A percentile compares a stretch with the other conserved stretches of the same genome.
phyloP scores from a whole-genome alignment of 1,139 yeast species.

The Magnusiomyces tetraspermus region DNA sequence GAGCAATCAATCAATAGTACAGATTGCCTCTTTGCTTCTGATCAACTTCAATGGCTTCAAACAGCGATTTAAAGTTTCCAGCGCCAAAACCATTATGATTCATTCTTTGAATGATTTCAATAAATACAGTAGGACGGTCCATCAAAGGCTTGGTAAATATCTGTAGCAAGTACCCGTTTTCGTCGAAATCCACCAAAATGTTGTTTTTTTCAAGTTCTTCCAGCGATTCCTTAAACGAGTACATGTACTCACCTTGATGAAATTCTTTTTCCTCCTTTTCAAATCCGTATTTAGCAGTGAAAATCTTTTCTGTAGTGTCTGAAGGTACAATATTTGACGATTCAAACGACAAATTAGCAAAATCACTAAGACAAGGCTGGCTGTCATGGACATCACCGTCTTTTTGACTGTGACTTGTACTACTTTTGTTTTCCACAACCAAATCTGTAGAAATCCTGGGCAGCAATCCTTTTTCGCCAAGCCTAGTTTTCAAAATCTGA shows the following conservation, averaged over 20 bases:
- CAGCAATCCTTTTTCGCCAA: background rate
- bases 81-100: slow-evolving; percentile 83
- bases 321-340: no score
- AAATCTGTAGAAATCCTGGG: no score
- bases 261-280: background rate
- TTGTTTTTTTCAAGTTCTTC: slow-evolving; percentile 39
- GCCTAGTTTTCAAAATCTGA: slow-evolving; percentile 37
- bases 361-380: no score
- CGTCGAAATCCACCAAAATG: slow-evolving; percentile 67
- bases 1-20: slow-evolving; percentile 12
- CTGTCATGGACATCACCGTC: no score
- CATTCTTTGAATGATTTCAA: slow-evolving; percentile 70
- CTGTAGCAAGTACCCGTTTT: slow-evolving; percentile 61
- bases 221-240: slow-evolving; percentile 44
- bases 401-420: no score
- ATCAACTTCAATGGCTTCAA: slow-evolving; percentile 64
- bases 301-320: background rate
- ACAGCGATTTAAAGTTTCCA: slow-evolving; percentile 73
- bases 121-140: slow-evolving; percentile 71
- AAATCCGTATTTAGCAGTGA: background rate
- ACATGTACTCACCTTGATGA: slow-evolving; percentile 24
- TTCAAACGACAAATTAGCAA: no score
- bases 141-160: slow-evolving; percentile 67
- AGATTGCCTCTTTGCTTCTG: slow-evolving; percentile 33
- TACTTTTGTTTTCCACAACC: no score